Conservation (phyloP, 116 monocot genomes). For the Posidonia oceanica region DNA sequence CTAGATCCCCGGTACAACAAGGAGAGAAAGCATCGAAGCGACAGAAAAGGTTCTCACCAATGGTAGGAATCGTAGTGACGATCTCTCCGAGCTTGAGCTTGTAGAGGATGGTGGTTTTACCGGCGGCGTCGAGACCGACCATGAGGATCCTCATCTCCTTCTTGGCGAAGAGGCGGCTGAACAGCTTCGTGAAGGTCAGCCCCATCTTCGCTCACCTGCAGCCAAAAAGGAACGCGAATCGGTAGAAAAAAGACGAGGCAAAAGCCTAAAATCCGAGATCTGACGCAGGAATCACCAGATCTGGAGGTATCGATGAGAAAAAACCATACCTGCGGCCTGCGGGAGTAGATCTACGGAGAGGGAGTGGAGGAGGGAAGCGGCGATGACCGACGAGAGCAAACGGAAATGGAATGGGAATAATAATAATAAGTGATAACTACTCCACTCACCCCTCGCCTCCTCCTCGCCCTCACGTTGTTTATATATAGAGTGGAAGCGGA, state of each 20-base stretch:
- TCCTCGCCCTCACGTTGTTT: neutral
- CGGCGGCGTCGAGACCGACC: conserved; percentile 24
- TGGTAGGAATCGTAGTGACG: conserved; percentile 22
- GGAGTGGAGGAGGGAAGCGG: neutral
- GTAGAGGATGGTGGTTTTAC: conserved; percentile 25
- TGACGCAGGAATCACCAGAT: neutral
- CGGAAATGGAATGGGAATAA: neutral
- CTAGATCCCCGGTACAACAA: neutral
- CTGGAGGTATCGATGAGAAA: neutral
- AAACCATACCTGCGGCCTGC: neutral
- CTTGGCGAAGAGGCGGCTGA: conserved; percentile 22
- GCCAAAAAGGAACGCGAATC: neutral
- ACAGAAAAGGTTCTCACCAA: conserved; percentile 6
- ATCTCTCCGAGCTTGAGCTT: conserved; percentile 23
- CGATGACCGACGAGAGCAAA: neutral
- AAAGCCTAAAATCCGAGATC: neutral
- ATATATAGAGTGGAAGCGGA: neutral
- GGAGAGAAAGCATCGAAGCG: neutral
- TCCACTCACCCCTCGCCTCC: no score
- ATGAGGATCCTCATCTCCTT: conserved; percentile 26
- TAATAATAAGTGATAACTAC: no score
- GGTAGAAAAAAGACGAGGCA: neutral
- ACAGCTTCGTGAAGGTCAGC: conserved; percentile 16
- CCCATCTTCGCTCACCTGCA: conserved; percentile 15
- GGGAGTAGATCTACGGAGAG: neutral